These are phyloP conservation scores for Epichloe sp. DNA, from an alignment of 2,329 filamentous ascomycete species.

Conservation along the genomic window DNA sequence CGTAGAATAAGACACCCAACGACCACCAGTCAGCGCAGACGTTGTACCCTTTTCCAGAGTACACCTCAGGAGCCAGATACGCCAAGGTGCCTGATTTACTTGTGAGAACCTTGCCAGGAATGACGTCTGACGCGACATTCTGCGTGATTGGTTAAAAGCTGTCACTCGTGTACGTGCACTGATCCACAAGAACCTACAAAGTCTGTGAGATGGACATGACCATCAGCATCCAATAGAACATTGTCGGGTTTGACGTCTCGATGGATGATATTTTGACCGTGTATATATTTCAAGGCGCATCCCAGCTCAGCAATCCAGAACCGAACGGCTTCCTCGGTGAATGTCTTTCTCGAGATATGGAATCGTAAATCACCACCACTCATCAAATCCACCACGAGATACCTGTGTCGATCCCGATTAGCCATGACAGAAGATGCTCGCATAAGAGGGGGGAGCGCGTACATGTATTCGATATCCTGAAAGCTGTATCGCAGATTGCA, in stretches of 20 bases:
- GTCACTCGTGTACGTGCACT: not conserved
- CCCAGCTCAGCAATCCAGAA: constrained; percentile 96
- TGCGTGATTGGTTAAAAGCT: constrained; percentile 25
- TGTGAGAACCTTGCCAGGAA: constrained; percentile 67
- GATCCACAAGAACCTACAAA: constrained; percentile 51
- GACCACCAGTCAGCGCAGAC: constrained; percentile 98
- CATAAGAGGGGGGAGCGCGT: constrained; percentile 22
- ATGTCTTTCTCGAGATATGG: constrained; percentile 94
- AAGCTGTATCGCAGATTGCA: constrained; percentile 98
- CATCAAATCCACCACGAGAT: constrained; percentile 96
- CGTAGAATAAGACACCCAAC: constrained; percentile 92
- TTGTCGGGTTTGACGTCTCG: constrained; percentile 89
- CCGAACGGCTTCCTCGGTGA: constrained; percentile 89
- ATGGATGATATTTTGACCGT: constrained; percentile 77
- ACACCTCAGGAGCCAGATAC: constrained; percentile 92
- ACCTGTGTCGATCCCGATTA: constrained; percentile 40
- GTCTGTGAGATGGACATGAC: constrained; percentile 93
- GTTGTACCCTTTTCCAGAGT: constrained; percentile 78
- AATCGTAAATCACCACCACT: constrained; percentile 93
- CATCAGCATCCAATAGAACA: constrained; percentile 73
- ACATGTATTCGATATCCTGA: constrained; percentile 98
- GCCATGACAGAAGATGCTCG: not conserved
- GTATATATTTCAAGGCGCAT: constrained; percentile 79
- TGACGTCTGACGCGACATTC: constrained; percentile 94
- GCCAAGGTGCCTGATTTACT: constrained; percentile 96